phyloP scores from a whole-genome alignment of 805 yeast species.

The Saccharomyces cerevisiae region DNA sequence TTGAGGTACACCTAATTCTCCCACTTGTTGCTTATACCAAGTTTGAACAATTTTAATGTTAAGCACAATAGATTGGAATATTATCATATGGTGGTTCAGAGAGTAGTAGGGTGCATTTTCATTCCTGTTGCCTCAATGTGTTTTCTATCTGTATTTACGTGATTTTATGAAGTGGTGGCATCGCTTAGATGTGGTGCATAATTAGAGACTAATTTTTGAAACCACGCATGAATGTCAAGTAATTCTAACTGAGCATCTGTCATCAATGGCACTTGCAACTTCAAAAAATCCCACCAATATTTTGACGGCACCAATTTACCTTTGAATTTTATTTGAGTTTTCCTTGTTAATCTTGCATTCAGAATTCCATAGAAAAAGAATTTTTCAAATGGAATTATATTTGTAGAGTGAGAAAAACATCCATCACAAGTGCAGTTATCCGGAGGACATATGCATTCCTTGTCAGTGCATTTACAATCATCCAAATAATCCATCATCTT shows the following conservation, averaged over 20 bases:
- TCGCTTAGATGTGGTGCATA: constrained; percentile 11
- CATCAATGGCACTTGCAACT: constrained; percentile 21
- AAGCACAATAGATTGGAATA: background rate
- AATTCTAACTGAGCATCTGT: constrained; percentile 14
- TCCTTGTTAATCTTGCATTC: constrained; percentile 19
- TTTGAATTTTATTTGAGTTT: constrained; percentile 22
- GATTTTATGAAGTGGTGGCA: constrained; percentile 3
- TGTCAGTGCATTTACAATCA: constrained; percentile 3
- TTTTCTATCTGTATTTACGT: background rate
- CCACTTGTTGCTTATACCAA: background rate
- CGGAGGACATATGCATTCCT: constrained; percentile 17
- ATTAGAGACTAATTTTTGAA: constrained; percentile 18
- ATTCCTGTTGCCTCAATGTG: background rate
- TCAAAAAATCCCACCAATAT: constrained; percentile 30
- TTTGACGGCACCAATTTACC: constrained; percentile 26
- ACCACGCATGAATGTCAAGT: constrained; percentile 22
- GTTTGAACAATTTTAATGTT: background rate
- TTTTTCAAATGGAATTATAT: constrained; percentile 21
- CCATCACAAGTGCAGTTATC: constrained; percentile 18
- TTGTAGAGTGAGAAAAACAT: constrained; percentile 23
- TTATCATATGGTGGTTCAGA: background rate
- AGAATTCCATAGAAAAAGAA: constrained; percentile 21
- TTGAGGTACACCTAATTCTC: background rate
- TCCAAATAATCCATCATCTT: constrained; percentile 2
- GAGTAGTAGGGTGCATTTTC: background rate